Evolutionary conservation across 805 yeast genomes (phyloP).

Genomic region (Candida multigemmis): DNA sequence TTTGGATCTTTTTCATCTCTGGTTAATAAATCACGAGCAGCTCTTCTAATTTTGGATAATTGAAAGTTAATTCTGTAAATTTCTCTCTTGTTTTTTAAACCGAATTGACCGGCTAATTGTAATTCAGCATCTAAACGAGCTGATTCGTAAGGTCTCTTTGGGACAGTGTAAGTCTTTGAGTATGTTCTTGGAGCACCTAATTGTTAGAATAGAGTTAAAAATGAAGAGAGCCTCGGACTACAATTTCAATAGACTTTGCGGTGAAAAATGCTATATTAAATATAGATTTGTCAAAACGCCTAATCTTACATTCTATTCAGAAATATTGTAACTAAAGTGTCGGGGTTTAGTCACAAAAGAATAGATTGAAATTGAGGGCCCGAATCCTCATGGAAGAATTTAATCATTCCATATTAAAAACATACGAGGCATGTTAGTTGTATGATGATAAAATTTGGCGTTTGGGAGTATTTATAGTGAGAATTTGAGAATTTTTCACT

Average conservation of each 20-base stretch:
- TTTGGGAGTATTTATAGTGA: slow-evolving; percentile 1
- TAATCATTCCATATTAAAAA: slow-evolving; percentile 8
- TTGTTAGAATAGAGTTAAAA: slow-evolving; percentile 20
- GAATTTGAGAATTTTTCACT: slow-evolving; percentile 1
- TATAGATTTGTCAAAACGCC: too few species aligned
- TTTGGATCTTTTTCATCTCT: slow-evolving; percentile 99
- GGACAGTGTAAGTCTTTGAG: slow-evolving; percentile 99
- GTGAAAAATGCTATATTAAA: too few species aligned
- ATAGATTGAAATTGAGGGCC: slow-evolving; percentile 46
- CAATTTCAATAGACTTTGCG: too few species aligned
- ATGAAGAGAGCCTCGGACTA: too few species aligned
- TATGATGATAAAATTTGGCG: slow-evolving; percentile 7
- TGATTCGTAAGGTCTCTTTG: slow-evolving; percentile 98
- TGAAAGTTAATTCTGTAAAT: slow-evolving; percentile 99
- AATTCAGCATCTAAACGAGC: slow-evolving; percentile 99
- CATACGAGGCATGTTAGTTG: slow-evolving; percentile 56
- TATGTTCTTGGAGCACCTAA: slow-evolving; percentile 97
- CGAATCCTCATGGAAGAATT: slow-evolving; percentile 47
- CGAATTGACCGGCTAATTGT: slow-evolving; percentile 99
- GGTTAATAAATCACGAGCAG: slow-evolving; percentile 99
- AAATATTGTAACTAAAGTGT: slow-evolving; percentile 62
- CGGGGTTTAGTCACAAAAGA: slow-evolving; percentile 67
- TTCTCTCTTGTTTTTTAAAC: slow-evolving; percentile 99
- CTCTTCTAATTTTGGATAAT: slow-evolving; percentile 99
- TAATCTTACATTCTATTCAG: slow-evolving; percentile 5